phyloP scores from a whole-genome alignment of 2,329 filamentous ascomycete species.

The Colletotrichum zoysiae region DNA sequence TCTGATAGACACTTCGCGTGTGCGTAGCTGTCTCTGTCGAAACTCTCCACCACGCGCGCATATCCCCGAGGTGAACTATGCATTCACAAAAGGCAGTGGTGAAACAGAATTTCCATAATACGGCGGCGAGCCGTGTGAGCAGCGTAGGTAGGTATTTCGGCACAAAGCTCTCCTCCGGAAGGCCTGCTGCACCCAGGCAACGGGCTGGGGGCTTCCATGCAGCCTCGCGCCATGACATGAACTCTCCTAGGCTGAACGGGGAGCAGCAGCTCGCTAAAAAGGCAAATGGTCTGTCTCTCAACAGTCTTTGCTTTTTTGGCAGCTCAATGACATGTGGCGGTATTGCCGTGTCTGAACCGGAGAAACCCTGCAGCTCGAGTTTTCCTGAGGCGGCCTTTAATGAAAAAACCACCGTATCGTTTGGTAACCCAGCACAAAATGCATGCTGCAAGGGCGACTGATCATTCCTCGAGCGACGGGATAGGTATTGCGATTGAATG shows the following conservation, averaged over 20 bases:
- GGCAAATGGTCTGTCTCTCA: background rate
- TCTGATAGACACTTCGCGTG: conserved; percentile 9
- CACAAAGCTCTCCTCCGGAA: background rate
- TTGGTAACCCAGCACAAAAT: conserved; percentile 23
- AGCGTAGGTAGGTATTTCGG: background rate
- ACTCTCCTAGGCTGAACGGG: background rate
- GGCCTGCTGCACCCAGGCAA: conserved; percentile 23
- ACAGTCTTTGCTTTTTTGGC: background rate
- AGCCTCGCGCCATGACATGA: conserved; percentile 31
- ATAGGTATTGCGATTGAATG: conserved; percentile 16
- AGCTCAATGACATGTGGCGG: background rate
- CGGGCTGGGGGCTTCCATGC: conserved; percentile 6
- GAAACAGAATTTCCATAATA: conserved; percentile 15
- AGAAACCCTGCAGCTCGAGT: conserved; percentile 4
- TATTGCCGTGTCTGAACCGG: background rate
- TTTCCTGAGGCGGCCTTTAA: background rate
- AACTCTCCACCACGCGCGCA: conserved; percentile 23
- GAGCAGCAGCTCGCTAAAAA: conserved; percentile 23
- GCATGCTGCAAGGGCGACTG: conserved; percentile 13
- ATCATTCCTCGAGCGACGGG: conserved; percentile 20
- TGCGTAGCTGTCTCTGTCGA: conserved; percentile 15
- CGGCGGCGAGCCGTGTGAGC: conserved; percentile 20
- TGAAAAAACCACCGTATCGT: conserved; percentile 1
- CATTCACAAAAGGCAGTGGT: background rate
- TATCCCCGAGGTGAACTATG: conserved; percentile 7